These are phyloP conservation scores for Cladophialophora psammophila DNA, from an alignment of 2,329 filamentous ascomycete species.

Conservation along the genomic window DNA sequence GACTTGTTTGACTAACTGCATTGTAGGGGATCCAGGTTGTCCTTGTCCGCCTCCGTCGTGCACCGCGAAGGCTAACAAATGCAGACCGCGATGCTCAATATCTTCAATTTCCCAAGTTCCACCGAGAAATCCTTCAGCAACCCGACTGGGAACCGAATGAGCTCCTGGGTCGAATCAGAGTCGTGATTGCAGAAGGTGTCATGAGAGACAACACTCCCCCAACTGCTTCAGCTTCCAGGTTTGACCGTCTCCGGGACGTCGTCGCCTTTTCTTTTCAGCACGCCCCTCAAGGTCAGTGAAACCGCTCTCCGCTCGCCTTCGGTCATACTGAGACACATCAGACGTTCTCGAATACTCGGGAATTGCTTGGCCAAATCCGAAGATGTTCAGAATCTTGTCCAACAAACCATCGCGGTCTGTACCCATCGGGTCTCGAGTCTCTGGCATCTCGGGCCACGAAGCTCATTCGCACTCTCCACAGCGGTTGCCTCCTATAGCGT, in stretches of 20 bases:
- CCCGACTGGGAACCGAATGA: conserved; percentile 76
- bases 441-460: conserved; percentile 47
- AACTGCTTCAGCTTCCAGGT: conserved; percentile 43
- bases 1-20: conserved; percentile 12
- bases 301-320: background rate
- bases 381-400: conserved; percentile 64
- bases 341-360: conserved; percentile 75
- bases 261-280: conserved; percentile 85
- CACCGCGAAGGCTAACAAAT: conserved; percentile 10
- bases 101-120: conserved; percentile 77
- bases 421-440: conserved; percentile 42
- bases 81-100: conserved; percentile 21
- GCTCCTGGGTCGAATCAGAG: conserved; percentile 74
- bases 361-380: conserved; percentile 80
- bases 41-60: background rate
- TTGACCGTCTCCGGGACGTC: conserved; percentile 74
- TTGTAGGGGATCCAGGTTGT: conserved; percentile 28
- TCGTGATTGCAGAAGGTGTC: conserved; percentile 78
- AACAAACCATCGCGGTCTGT: conserved; percentile 48
- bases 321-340: conserved; percentile 45
- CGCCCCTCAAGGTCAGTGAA: conserved; percentile 72
- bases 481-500: conserved; percentile 42
- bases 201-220: conserved; percentile 48
- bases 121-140: conserved; percentile 72
- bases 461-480: conserved; percentile 70